Base-by-base conservation (phyloP, 345 rosid genomes). In the Hypericum perforatum region DNA sequence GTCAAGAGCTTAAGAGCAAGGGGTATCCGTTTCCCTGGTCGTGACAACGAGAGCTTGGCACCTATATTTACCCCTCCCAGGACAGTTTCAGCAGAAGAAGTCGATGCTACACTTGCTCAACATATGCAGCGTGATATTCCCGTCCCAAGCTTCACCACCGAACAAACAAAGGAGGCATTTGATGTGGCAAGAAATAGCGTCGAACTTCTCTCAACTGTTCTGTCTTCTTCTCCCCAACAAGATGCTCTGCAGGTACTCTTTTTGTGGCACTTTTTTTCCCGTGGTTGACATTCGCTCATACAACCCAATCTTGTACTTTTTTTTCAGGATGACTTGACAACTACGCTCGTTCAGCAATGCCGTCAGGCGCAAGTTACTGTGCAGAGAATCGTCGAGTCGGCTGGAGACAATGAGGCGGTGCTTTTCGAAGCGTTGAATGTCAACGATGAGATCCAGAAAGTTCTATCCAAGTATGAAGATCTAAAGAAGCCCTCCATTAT, bases 1-100 rank as follows among this genome's bases (percentile, higher is more conserved):
- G 14, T 36, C 11, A 50, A 94, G 97, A 84, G 97, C 71, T 65
- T 94, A 58, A 94, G 65, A 76, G 72, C 94, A 40, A 78, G 97
- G 73, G 99, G 97, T 13, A 82, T 94, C 42, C 80, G 94, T 9
- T 94, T 94, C 71, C 97, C 99, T 52, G 99, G 94, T 43, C 89
- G 95, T 69, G 99, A 94, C 68, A 58, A 70, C 39, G 99, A 94
- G 78, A 94, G 95, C 67, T 63, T 89, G 76, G 99, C 80, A 43
- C 97, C 99, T 46, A 84, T 94, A 54, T 89, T 94, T 62, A 94
- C 97, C 6, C 99, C 95, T 67, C 76, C 97, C 61, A 81, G 77
- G 55, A 74, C 99, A 45, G 77, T 72, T 63, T 73, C 82, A 15
- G 82, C 76, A 43, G 73, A 75, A 13, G 94, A 88, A 57, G 71